Conservation (phyloP, 257 asterid genomes). For the Leptodermis oblonga region DNA sequence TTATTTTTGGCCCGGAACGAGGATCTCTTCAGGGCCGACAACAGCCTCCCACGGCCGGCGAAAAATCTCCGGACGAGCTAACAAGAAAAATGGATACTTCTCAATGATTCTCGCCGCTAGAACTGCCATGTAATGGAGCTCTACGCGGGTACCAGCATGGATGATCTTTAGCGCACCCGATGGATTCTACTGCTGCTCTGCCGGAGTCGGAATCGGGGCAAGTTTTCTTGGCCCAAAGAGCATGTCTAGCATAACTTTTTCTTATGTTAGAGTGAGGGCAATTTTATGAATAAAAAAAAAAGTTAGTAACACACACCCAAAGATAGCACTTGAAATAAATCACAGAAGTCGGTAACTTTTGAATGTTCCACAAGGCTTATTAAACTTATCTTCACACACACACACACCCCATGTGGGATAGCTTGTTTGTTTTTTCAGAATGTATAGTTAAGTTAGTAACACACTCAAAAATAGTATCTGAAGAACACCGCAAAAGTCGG, state of each 20-base stretch:
- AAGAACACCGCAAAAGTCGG: too few species aligned
- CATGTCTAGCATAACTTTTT: conserved; percentile 1
- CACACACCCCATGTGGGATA: too few species aligned
- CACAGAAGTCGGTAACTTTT: too few species aligned
- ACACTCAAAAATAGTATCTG: too few species aligned
- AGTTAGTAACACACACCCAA: too few species aligned
- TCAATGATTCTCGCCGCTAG: conserved; percentile 58
- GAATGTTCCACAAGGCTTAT: too few species aligned
- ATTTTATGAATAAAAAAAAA: too few species aligned
- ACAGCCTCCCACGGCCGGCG: conserved; percentile 59
- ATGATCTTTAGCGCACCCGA: conserved; percentile 51
- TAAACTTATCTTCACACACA: too few species aligned
- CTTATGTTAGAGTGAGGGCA: too few species aligned
- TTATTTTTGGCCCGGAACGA: conserved; percentile 61
- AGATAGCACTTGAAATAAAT: too few species aligned
- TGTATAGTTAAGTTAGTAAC: too few species aligned
- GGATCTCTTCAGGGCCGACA: conserved; percentile 52
- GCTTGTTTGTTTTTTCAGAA: too few species aligned
- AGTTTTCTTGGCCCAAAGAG: conserved; percentile 9
- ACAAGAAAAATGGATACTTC: conserved; percentile 45
- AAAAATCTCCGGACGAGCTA: conserved; percentile 61
- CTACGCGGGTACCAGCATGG: conserved; percentile 55
- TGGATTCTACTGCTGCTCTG: background rate
- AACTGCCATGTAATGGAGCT: conserved; percentile 64
- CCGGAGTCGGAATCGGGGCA: background rate